Conservation (phyloP, 2,329 filamentous ascomycete species). For the Hortaea werneckii region DNA sequence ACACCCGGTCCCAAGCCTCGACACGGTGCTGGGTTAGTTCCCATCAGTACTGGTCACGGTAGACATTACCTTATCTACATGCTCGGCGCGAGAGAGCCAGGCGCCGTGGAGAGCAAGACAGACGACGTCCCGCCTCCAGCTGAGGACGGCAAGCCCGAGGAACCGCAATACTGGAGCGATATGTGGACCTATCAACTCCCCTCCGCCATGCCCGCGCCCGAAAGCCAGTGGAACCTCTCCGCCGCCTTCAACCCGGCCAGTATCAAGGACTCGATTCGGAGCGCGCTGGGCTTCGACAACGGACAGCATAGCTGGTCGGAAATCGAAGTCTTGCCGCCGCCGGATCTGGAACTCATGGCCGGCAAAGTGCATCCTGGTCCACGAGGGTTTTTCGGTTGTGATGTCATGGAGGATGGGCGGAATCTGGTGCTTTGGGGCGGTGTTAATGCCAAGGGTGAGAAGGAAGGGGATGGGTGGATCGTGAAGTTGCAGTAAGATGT, state of each 20-base stretch:
- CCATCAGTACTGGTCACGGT: slow-evolving; percentile 34
- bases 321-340: slow-evolving; percentile 29
- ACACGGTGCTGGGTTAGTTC: slow-evolving; percentile 29
- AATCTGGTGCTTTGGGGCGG: slow-evolving; percentile 35
- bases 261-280: slow-evolving; percentile 34
- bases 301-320: slow-evolving; percentile 35
- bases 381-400: slow-evolving; percentile 32
- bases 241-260: slow-evolving; percentile 31
- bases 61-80: slow-evolving; percentile 36
- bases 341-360: slow-evolving; percentile 22
- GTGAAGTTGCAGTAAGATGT: slow-evolving; percentile 25
- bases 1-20: slow-evolving; percentile 33
- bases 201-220: slow-evolving; percentile 22
- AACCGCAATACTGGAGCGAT: slow-evolving; percentile 26
- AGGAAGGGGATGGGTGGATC: slow-evolving; percentile 37
- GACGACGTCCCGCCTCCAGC: slow-evolving; percentile 3
- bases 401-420: slow-evolving; percentile 27
- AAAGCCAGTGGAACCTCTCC: slow-evolving; percentile 15
- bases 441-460: slow-evolving; percentile 32
- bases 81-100: slow-evolving; percentile 24
- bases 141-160: slow-evolving; percentile 5
- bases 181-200: slow-evolving; percentile 37
- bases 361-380: slow-evolving; percentile 38
- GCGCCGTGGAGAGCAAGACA: not conserved
- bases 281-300: slow-evolving; percentile 30